phyloP scores from a whole-genome alignment of 805 yeast species.

The Ogataea salicorniae region DNA sequence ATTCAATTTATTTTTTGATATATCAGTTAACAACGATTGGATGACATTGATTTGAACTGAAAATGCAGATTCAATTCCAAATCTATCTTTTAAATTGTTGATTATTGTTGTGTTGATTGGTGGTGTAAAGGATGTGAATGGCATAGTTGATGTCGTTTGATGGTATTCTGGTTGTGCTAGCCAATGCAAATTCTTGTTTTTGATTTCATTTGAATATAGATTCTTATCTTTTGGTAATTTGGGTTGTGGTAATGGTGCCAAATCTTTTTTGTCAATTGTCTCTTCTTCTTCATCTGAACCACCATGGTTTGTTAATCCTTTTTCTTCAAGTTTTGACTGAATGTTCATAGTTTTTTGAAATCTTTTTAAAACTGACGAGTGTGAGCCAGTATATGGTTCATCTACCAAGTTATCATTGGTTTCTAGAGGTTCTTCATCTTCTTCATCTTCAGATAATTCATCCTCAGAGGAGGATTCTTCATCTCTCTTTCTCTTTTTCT shows the following conservation, averaged over 20 bases:
- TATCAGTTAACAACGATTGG: slow-evolving; percentile 43
- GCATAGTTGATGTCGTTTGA: slow-evolving; percentile 38
- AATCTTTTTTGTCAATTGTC: slow-evolving; percentile 31
- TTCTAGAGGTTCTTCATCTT: slow-evolving; percentile 9
- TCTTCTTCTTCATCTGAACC: slow-evolving; percentile 23
- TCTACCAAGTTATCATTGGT: slow-evolving; percentile 5
- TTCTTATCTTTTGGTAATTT: slow-evolving; percentile 50
- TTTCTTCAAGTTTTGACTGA: slow-evolving; percentile 16
- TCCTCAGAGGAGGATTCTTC: slow-evolving; percentile 3
- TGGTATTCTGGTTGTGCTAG: slow-evolving; percentile 58
- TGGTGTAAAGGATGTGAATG: slow-evolving; percentile 46
- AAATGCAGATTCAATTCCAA: slow-evolving; percentile 55
- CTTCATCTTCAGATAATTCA: slow-evolving; percentile 3
- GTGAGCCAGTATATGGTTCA: slow-evolving; percentile 30
- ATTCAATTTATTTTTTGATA: slow-evolving; percentile 32
- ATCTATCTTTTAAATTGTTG: slow-evolving; percentile 38
- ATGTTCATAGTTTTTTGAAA: slow-evolving; percentile 40
- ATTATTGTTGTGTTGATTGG: slow-evolving; percentile 37
- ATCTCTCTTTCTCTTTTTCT: not conserved
- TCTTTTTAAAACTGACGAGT: slow-evolving; percentile 46
- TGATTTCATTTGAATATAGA: slow-evolving; percentile 29
- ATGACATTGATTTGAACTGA: slow-evolving; percentile 72
- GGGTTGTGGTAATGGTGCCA: slow-evolving; percentile 86
- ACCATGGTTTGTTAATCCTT: slow-evolving; percentile 11
- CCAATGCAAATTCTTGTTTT: slow-evolving; percentile 54